Evolutionary conservation across 1,139 yeast genomes (phyloP).

Genomic region (Hyphopichia buzzinii): DNA sequence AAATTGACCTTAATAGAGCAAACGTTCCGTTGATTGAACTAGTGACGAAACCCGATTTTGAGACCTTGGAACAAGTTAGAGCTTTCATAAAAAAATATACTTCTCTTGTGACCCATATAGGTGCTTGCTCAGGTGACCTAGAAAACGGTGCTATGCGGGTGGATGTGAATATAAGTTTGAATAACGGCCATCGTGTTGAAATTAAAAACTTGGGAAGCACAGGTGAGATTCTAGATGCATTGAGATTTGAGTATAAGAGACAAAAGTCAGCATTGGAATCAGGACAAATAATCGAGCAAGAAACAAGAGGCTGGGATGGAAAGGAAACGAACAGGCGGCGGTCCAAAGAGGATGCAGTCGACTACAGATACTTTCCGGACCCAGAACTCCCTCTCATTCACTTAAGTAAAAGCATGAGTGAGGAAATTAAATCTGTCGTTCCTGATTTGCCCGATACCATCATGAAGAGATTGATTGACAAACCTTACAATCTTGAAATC

Average conservation of each 20-base stretch:
- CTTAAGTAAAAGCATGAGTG: conserved; percentile 36
- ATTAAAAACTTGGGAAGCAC: conserved; percentile 86
- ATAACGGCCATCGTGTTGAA: conserved; percentile 72
- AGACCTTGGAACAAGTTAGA: conserved; percentile 62
- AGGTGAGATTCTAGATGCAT: conserved; percentile 75
- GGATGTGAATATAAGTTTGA: conserved; percentile 85
- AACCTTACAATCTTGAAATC: conserved; percentile 58
- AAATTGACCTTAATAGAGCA: conserved; percentile 78
- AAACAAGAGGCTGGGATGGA: conserved; percentile 95
- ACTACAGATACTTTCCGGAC: conserved; percentile 93
- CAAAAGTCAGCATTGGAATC: conserved; percentile 48
- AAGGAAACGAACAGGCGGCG: conserved; percentile 60
- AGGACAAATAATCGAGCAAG: conserved; percentile 46
- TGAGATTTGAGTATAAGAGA: conserved; percentile 69
- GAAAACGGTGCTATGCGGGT: conserved; percentile 95
- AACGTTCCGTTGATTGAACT: conserved; percentile 86
- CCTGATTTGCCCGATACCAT: conserved; percentile 68
- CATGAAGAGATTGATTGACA: conserved; percentile 43
- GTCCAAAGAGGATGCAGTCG: conserved; percentile 77
- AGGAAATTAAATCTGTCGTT: conserved; percentile 37
- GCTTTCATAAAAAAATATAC: conserved; percentile 83
- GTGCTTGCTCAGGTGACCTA: conserved; percentile 82
- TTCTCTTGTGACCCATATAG: conserved; percentile 61
- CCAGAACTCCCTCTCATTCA: conserved; percentile 72
- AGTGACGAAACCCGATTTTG: conserved; percentile 89